Percentiles rank a stretch among this genome's conserved stretches.
These are phyloP conservation scores for Suhomyces bokatorum DNA, from an alignment of 1,139 yeast species.

Conservation along the genomic window DNA sequence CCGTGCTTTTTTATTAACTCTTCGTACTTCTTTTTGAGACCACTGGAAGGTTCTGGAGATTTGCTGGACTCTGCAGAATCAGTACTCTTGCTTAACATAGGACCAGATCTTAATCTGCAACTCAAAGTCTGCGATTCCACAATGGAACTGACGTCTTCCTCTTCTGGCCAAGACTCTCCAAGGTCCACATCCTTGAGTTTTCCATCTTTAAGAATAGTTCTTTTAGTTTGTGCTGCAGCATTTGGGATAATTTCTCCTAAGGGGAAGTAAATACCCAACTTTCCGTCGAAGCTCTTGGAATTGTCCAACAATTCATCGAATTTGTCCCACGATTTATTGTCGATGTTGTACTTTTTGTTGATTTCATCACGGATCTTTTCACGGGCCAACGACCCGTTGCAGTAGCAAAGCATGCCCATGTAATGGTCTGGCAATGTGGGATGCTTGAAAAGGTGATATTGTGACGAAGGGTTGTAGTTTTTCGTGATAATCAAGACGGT, in stretches of 20 bases:
- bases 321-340: slow-evolving; percentile 55
- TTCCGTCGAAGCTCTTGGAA: slow-evolving; percentile 37
- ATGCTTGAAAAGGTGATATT: slow-evolving; percentile 82
- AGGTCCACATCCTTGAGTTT: slow-evolving; percentile 21
- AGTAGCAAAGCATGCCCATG: slow-evolving; percentile 95
- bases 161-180: slow-evolving; percentile 42
- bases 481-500: slow-evolving; percentile 82
- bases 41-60: slow-evolving; percentile 9
- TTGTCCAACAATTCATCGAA: slow-evolving; percentile 59
- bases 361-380: slow-evolving; percentile 70
- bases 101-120: slow-evolving; percentile 77
- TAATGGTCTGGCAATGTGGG: slow-evolving; percentile 76
- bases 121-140: slow-evolving; percentile 87
- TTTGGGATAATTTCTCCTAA: slow-evolving; percentile 88
- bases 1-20: slow-evolving; percentile 36
- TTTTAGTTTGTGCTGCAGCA: slow-evolving; percentile 57
- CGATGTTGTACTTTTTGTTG: slow-evolving; percentile 44
- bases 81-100: slow-evolving; percentile 47
- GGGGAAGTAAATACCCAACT: slow-evolving; percentile 82
- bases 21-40: slow-evolving; percentile 22
- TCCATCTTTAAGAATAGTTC: slow-evolving; percentile 43
- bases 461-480: slow-evolving; percentile 73
- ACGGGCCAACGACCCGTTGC: slow-evolving; percentile 87
- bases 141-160: slow-evolving; percentile 73
- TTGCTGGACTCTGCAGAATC: slow-evolving; percentile 3